phyloP scores from a whole-genome alignment of 2,329 filamentous ascomycete genomes.

The Xylogone sp. region DNA sequence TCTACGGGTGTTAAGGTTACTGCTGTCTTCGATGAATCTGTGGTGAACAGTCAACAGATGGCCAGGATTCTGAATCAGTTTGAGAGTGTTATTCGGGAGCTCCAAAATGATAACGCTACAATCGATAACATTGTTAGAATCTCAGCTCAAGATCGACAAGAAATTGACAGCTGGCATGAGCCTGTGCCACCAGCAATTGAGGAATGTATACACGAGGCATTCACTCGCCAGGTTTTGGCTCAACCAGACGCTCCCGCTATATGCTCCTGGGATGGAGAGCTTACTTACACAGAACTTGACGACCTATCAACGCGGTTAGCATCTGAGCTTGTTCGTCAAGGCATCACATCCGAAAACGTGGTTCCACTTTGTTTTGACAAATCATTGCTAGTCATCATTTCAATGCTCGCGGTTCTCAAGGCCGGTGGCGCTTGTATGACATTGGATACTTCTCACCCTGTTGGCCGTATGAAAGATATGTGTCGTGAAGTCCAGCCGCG shows the following conservation, averaged over 20 bases:
- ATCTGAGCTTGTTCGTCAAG: conserved; percentile 6
- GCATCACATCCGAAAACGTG: conserved; percentile 8
- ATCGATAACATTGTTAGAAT: no score
- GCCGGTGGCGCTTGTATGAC: conserved; percentile 20
- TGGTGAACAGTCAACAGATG: no score
- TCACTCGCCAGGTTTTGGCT: not conserved
- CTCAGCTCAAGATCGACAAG: no score
- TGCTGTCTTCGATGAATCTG: no score
- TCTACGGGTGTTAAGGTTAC: no score
- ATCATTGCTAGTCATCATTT: conserved; percentile 13
- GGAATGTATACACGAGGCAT: not conserved
- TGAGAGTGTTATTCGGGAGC: no score
- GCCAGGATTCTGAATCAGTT: no score
- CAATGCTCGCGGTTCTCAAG: conserved; percentile 16
- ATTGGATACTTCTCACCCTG: conserved; percentile 22
- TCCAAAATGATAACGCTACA: no score
- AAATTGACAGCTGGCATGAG: no score
- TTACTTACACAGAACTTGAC: conserved; percentile 16
- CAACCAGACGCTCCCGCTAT: not conserved
- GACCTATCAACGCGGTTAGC: conserved; percentile 5
- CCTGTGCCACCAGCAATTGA: no score
- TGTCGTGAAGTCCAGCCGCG: not conserved
- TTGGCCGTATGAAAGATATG: conserved; percentile 1
- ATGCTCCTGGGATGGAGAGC: conserved; percentile 9
- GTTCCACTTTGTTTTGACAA: conserved; percentile 20